A percentile compares a stretch with the other conserved stretches of the same genome.
These are phyloP conservation scores for Adansonia gregorii DNA, from an alignment of 441 rosid species.

Conservation along the genomic window DNA sequence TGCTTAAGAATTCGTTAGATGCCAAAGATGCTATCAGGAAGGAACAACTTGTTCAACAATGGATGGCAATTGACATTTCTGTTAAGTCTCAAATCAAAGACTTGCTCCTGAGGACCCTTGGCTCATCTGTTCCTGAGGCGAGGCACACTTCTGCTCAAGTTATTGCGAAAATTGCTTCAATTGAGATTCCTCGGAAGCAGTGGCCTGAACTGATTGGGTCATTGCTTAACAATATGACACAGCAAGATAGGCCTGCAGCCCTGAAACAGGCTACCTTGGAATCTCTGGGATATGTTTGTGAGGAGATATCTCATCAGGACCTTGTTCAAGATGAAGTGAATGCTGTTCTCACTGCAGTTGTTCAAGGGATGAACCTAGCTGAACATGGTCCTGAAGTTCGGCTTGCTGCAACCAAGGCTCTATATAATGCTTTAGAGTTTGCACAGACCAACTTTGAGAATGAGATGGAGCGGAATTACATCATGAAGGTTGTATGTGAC, in stretches of 20 bases:
- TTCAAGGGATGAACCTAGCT: conserved; percentile 87
- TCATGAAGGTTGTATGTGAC: conserved; percentile 91
- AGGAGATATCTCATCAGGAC: conserved; percentile 80
- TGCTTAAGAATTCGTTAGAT: conserved; percentile 86
- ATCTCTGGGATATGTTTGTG: conserved; percentile 92
- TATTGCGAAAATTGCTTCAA: conserved; percentile 83
- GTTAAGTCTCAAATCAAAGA: conserved; percentile 84
- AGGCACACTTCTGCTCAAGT: conserved; percentile 90
- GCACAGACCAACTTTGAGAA: conserved; percentile 91
- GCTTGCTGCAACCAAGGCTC: conserved; percentile 82
- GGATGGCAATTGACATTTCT: conserved; percentile 64
- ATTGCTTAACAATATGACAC: conserved; percentile 80
- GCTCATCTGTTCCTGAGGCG: conserved; percentile 67
- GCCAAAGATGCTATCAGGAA: conserved; percentile 73
- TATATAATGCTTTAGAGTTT: conserved; percentile 82
- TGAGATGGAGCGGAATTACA: conserved; percentile 87
- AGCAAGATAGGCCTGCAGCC: conserved; percentile 55
- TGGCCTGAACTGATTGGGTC: conserved; percentile 86
- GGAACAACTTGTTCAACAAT: conserved; percentile 72
- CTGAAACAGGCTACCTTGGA: conserved; percentile 89
- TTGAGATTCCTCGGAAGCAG: conserved; percentile 87
- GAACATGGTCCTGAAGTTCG: conserved; percentile 73
- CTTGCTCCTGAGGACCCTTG: conserved; percentile 65
- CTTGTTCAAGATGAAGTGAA: conserved; percentile 86
- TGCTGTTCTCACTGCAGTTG: conserved; percentile 87